Conservation (phyloP, 495 filamentous ascomycete species). For the Hypomontagnella monticulosa region DNA sequence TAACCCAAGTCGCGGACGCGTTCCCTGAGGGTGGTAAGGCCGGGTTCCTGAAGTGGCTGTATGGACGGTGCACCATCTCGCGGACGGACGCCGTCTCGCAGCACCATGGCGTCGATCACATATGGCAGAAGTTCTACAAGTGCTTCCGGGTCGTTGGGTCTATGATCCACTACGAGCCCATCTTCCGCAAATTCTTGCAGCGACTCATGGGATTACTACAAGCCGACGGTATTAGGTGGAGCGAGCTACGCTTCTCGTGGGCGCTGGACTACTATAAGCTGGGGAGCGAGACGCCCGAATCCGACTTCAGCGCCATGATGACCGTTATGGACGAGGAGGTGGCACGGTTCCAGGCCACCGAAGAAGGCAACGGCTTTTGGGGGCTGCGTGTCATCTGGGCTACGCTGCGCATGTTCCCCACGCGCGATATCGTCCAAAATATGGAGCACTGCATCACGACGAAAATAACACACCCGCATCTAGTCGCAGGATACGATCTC, state of each 20-base stretch:
- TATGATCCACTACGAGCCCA: conserved; percentile 88
- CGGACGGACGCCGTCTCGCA: conserved; percentile 78
- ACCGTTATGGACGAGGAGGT: conserved; percentile 79
- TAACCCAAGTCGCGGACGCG: conserved; percentile 71
- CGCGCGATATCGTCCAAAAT: conserved; percentile 71
- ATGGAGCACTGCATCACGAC: conserved; percentile 88
- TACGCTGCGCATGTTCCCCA: conserved; percentile 67
- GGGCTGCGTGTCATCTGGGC: conserved; percentile 92
- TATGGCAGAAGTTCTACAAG: conserved; percentile 80
- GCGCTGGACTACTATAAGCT: conserved; percentile 66
- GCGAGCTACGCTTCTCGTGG: conserved; percentile 74
- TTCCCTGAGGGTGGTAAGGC: conserved; percentile 75
- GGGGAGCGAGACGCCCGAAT: conserved; percentile 67
- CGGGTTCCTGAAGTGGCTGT: conserved; percentile 85
- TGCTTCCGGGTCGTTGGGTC: conserved; percentile 75
- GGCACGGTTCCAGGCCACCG: conserved; percentile 73
- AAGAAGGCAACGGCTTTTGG: conserved; percentile 80
- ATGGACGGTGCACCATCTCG: conserved; percentile 72
- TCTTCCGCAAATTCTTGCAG: conserved; percentile 79
- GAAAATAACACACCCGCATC: conserved; percentile 79
- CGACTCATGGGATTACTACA: conserved; percentile 72
- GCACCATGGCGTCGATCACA: conserved; percentile 78
- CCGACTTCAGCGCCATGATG: conserved; percentile 72
- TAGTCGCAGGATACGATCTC: conserved; percentile 88
- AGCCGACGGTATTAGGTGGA: conserved; percentile 83